Evolutionary conservation across 352 stramenopile species (phyloP), one percentile per base, ranked within the genome.

Genomic region (Phytophthora pluvialis): DNA sequence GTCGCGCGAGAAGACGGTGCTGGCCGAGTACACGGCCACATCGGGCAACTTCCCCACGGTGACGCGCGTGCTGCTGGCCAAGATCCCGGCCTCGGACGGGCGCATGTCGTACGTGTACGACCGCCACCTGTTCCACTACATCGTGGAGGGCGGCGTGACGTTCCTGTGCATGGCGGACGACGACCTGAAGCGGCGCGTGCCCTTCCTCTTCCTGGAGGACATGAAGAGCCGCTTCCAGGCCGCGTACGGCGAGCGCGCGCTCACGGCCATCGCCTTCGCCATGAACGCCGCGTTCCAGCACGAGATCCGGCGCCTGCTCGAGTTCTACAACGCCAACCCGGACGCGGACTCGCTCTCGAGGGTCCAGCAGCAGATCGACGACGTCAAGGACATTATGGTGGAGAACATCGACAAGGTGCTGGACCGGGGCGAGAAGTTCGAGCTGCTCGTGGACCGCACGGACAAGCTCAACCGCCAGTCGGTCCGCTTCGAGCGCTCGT

Each of bases 331-430:
- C 59, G 80, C 85, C 10, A 84, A 95, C 56, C 90, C 95, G 4
- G 86, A 98, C 32, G 88, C 96, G 25, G 96, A 99, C 75, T 92
- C 91, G 56, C 89, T 99, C 55, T 91, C 86, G 26, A 69, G 79
- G 3, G 95, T 99, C 29, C 91, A 98, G 74, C 88, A 91, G 65
- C 95, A 99, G 82, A 95, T 99, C 54, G 96, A 99, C 67, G 93
- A 98, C 46, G 97, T 99, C 3, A 99, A 99, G 70, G 93, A 98
- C 68, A 92, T 98, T 51, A 99, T 99, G 96, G 91, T 99, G 32
- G 90, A 99, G 70, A 99, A 99, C 74, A 99, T 99, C 68, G 97
- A 99, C 57, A 98, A 98, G 72, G 93, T 99, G 31, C 78, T 99
- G 58, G 96, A 99, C 51, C 76, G 98, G 35, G 98, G 98, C 15